Conservation (phyloP, 768 basidiomycete species). For the Boletus tylopilopsis region DNA sequence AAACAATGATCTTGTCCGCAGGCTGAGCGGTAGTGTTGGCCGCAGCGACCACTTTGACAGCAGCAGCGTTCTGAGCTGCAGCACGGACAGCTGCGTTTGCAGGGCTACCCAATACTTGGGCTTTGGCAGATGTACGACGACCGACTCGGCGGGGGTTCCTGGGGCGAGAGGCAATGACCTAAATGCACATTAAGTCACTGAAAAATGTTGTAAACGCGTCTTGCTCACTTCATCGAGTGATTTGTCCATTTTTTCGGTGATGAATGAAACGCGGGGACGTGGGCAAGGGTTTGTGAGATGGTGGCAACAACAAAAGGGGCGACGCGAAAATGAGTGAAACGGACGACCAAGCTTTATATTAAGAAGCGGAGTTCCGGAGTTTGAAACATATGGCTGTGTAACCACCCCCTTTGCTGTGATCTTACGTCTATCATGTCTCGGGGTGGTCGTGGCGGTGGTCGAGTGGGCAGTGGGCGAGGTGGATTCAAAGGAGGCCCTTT, state of each 20-base stretch:
- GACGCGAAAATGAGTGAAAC: conserved; percentile 13
- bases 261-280: not conserved
- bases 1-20: conserved; percentile 92
- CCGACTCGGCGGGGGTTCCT: conserved; percentile 40
- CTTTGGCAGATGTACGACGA: conserved; percentile 46
- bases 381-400: conserved; percentile 15
- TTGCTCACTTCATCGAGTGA: conserved; percentile 75
- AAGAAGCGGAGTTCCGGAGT: conserved; percentile 28
- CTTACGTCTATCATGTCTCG: conserved; percentile 57
- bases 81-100: conserved; percentile 50
- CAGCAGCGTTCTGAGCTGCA: conserved; percentile 43
- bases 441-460: conserved; percentile 44
- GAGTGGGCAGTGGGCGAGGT: conserved; percentile 59
- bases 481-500: conserved; percentile 49
- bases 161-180: conserved; percentile 70
- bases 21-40: conserved; percentile 35
- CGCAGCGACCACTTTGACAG: conserved; percentile 39
- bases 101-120: conserved; percentile 58
- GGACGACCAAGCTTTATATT: conserved; percentile 18
- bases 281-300: conserved; percentile 7
- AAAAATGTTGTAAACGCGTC: not conserved
- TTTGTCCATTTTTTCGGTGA: conserved; percentile 60
- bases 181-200: conserved; percentile 6
- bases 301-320: conserved; percentile 30
- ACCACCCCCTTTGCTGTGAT: not conserved